These are phyloP conservation scores for Aspergillus glaucus DNA, from an alignment of 2,329 filamentous ascomycete species.

Conservation along the genomic window DNA sequence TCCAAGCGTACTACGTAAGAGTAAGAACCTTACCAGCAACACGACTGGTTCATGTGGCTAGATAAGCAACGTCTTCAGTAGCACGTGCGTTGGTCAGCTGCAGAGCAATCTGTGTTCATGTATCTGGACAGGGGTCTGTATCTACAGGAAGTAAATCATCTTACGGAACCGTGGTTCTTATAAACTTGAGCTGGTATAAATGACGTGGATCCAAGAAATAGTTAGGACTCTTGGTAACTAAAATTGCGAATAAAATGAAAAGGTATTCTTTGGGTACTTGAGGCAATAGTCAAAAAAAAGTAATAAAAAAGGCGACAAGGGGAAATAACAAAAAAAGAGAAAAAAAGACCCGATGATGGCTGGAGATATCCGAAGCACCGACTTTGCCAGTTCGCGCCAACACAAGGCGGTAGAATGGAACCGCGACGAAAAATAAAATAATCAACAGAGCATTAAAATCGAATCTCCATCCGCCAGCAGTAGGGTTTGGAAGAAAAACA, in stretches of 20 bases:
- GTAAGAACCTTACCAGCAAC: no score
- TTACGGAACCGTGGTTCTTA: no score
- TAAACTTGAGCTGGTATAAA: no score
- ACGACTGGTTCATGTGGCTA: no score
- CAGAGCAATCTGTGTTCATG: no score
- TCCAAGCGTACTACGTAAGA: no score
- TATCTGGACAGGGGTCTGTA: no score
- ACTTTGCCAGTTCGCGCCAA: slow-evolving; percentile 4
- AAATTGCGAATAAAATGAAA: slow-evolving; percentile 11
- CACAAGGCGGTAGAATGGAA: slow-evolving; percentile 1
- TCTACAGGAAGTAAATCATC: no score
- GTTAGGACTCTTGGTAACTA: no score
- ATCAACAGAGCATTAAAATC: slow-evolving; percentile 4
- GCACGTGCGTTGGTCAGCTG: no score
- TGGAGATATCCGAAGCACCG: slow-evolving; percentile 13
- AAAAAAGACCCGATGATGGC: slow-evolving; percentile 12
- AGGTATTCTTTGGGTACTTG: slow-evolving; percentile 23
- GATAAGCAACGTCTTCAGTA: no score
- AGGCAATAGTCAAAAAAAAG: slow-evolving; percentile 19
- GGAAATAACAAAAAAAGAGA: slow-evolving; percentile 12
- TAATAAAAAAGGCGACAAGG: slow-evolving; percentile 11
- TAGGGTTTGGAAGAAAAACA: not conserved
- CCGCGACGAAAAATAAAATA: slow-evolving; percentile 1
- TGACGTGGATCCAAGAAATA: no score
- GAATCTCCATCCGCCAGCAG: slow-evolving; percentile 5